A percentile compares a stretch with the other conserved stretches of the same genome.
Evolutionary conservation across 495 filamentous ascomycete species (phyloP).

Genomic region (Penicillium steckii): DNA sequence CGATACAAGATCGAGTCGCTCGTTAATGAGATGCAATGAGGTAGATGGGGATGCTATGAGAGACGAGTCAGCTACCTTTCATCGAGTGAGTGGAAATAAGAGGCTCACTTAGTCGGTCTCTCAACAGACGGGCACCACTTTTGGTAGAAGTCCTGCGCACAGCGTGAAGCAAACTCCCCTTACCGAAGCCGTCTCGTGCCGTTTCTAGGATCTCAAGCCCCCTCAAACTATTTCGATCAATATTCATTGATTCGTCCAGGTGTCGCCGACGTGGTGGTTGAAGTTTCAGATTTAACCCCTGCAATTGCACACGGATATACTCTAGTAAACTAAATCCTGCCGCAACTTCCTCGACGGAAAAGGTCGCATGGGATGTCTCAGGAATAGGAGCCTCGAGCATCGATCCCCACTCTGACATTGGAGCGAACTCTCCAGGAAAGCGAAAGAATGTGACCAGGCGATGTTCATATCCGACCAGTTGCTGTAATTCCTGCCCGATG

Average conservation of each 20-base stretch:
- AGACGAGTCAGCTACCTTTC: conserved; percentile 10
- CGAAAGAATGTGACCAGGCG: conserved; percentile 45
- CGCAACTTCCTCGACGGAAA: conserved; percentile 46
- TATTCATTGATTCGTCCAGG: conserved; percentile 73
- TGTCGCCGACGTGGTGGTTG: conserved; percentile 76
- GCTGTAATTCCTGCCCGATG: conserved; percentile 41
- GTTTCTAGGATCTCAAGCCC: conserved; percentile 87
- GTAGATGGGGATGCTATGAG: conserved; percentile 73
- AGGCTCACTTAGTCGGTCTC: conserved; percentile 71
- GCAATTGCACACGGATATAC: conserved; percentile 78
- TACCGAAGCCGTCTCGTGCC: conserved; percentile 66
- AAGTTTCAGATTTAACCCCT: conserved; percentile 76
- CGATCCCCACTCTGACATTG: conserved; percentile 64
- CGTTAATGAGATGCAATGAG: conserved; percentile 73
- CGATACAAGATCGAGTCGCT: conserved; percentile 78
- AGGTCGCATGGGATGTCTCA: conserved; percentile 34
- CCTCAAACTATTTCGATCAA: conserved; percentile 87
- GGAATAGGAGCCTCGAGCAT: conserved; percentile 71
- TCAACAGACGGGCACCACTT: conserved; percentile 80
- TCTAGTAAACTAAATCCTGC: conserved; percentile 76
- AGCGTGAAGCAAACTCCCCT: conserved; percentile 84
- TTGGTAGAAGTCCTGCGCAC: conserved; percentile 88
- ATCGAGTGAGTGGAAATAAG: background rate
- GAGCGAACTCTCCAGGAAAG: conserved; percentile 28
- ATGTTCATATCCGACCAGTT: conserved; percentile 41